Conservation (phyloP, 108 stramenopile genomes). For the Mediolabrus comicus region DNA sequence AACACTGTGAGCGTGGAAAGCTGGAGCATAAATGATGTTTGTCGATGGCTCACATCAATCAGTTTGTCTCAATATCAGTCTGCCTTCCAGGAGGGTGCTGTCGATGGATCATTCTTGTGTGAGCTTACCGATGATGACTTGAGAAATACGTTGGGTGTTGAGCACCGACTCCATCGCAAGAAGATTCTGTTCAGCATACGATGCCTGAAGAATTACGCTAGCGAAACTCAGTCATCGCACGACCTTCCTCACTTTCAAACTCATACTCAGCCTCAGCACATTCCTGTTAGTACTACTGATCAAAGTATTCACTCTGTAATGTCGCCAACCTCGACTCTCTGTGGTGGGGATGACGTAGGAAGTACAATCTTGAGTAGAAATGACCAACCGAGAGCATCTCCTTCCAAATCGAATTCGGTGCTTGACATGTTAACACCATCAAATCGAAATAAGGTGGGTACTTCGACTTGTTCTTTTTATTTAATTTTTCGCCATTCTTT, state of each 20-base stretch:
- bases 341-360: background rate
- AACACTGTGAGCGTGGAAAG: constrained; percentile 53
- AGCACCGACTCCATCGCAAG: constrained; percentile 88
- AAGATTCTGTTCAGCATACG: constrained; percentile 80
- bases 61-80: constrained; percentile 78
- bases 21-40: constrained; percentile 86
- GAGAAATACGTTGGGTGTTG: constrained; percentile 83
- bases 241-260: background rate
- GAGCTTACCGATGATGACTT: constrained; percentile 89
- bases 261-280: constrained; percentile 4
- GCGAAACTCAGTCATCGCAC: constrained; percentile 14
- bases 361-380: background rate
- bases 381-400: constrained; percentile 7
- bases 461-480: background rate
- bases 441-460: constrained; percentile 23
- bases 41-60: constrained; percentile 79
- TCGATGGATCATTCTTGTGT: constrained; percentile 86
- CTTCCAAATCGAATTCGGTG: constrained; percentile 29
- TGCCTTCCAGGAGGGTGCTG: constrained; percentile 79
- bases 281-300: background rate
- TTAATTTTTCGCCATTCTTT: background rate
- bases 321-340: constrained; percentile 15
- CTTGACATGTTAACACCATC: constrained; percentile 45
- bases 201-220: constrained; percentile 31
- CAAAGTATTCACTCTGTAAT: constrained; percentile 9